Evolutionary conservation across 768 basidiomycete species (phyloP).

Genomic region (Collybia nuda): DNA sequence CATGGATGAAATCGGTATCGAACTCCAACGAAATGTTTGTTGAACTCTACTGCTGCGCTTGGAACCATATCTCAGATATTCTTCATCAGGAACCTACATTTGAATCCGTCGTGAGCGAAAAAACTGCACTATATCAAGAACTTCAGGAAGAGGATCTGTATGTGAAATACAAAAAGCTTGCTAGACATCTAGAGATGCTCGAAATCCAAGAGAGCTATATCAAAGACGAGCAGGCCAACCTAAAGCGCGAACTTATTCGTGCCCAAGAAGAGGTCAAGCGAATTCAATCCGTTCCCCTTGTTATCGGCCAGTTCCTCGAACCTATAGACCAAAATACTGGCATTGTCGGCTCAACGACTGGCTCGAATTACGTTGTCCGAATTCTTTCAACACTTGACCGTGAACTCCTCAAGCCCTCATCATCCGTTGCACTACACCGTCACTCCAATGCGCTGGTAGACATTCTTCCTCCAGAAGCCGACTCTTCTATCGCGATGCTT

Average conservation of each 20-base stretch:
- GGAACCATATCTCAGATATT: conserved; percentile 1
- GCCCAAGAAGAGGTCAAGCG: conserved; percentile 99
- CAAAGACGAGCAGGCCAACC: conserved; percentile 97
- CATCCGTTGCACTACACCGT: conserved; percentile 96
- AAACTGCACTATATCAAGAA: conserved; percentile 82
- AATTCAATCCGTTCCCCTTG: conserved; percentile 97
- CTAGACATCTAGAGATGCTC: conserved; percentile 93
- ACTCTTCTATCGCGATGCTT: conserved; percentile 95
- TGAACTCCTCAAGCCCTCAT: conserved; percentile 94
- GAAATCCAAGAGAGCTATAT: conserved; percentile 96
- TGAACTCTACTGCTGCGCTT: not conserved
- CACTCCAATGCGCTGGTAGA: conserved; percentile 99
- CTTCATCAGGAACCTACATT: conserved; percentile 80
- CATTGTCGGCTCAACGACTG: conserved; percentile 97
- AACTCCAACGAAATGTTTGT: conserved; percentile 75
- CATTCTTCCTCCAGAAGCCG: conserved; percentile 97
- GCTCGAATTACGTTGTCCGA: conserved; percentile 96
- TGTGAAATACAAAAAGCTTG: conserved; percentile 95
- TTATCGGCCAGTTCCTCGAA: conserved; percentile 99
- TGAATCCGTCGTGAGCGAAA: conserved; percentile 85
- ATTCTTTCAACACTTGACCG: conserved; percentile 96
- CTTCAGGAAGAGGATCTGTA: conserved; percentile 93
- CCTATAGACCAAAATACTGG: conserved; percentile 97
- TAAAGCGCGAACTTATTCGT: conserved; percentile 96
- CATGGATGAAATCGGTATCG: conserved; percentile 93